These are phyloP conservation scores for Xylaria sp. DNA, from an alignment of 2,329 filamentous ascomycete species.

Conservation along the genomic window DNA sequence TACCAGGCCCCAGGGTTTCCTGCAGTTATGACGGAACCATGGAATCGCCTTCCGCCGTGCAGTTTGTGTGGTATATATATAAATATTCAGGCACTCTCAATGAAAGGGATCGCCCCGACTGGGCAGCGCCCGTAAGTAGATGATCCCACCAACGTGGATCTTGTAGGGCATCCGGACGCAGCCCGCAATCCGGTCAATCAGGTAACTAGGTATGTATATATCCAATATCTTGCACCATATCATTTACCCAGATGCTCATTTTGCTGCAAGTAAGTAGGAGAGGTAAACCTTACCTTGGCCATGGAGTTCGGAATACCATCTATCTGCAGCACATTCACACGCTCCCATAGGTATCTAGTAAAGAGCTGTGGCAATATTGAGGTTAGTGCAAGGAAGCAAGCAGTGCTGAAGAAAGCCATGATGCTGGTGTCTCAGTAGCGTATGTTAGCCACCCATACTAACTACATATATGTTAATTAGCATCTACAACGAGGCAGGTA, in stretches of 20 bases:
- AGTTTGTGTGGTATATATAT: not conserved
- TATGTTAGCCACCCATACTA: no score
- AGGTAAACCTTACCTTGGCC: not conserved
- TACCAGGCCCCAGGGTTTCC: constrained; percentile 7
- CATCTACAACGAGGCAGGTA: no score
- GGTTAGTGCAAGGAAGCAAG: not conserved
- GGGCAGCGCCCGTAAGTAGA: constrained; percentile 22
- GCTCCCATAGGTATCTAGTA: no score
- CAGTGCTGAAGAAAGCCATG: not conserved
- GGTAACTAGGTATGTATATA: not conserved
- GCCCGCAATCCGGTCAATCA: constrained; percentile 11
- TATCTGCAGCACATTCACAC: no score
- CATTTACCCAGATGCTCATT: not conserved
- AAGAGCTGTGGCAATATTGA: no score
- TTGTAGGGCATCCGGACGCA: constrained; percentile 17
- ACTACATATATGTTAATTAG: no score
- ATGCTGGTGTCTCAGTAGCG: not conserved
- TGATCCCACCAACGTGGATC: constrained; percentile 34
- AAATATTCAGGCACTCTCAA: constrained; percentile 1
- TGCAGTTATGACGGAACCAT: constrained; percentile 22
- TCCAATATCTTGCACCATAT: not conserved
- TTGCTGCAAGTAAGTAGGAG: not conserved
- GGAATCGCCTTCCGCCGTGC: constrained; percentile 26
- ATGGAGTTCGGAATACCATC: not conserved
- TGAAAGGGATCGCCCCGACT: constrained; percentile 36